Evolutionary conservation across 2,329 filamentous ascomycete genomes (phyloP), one percentile per base, ranked within the genome.

Genomic region (Talaromyces atroroseus): DNA sequence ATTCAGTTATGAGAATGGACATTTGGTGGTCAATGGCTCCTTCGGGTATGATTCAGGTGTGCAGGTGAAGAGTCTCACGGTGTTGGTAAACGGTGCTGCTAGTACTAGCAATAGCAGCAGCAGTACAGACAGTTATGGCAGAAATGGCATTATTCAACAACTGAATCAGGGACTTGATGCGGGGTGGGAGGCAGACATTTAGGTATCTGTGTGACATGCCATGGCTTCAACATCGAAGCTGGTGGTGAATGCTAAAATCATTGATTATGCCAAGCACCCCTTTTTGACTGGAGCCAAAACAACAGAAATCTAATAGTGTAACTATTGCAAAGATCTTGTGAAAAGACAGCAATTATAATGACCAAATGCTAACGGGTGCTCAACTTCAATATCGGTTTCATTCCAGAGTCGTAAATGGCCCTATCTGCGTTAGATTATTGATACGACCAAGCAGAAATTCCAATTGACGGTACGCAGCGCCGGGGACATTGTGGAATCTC

Each of bases 361-460:
- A n/a, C 2, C 14, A 14, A 34, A 34, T 18, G 6, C 7, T 8
- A 4, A 40, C 20, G 36, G n/a, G 20, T 40, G 16, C 36, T 40
- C 10, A 18, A 40, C 36, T 20, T 18, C 36, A 40, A n/a, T 32
- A 14, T 45, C 3, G 21, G 10, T 21, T 36, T 54, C 14, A 52
- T n/a, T 45, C 6, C 26, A 42, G 49, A 34, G 55, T 51, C 26
- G 50, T 58, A 46, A 54, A 54, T 29, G 56, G 40, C 8, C 56
- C 50, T 34, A 49, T 48, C 29, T 50, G 38, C 12, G 46, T 49
- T 21, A 58, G 32, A 54, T 38, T 58, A 3, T 46, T 18, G 21
- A 58, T 83, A 40, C 88, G 76, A 0, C 89, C 89, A 1, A 95
- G 76, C 63, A 94, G 68, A 64, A 88, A 87, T 76, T 94, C 89